A percentile compares a stretch with the other conserved stretches of the same genome.
Conservation (phyloP, 129 eudicot species). For the Centella asiatica region DNA sequence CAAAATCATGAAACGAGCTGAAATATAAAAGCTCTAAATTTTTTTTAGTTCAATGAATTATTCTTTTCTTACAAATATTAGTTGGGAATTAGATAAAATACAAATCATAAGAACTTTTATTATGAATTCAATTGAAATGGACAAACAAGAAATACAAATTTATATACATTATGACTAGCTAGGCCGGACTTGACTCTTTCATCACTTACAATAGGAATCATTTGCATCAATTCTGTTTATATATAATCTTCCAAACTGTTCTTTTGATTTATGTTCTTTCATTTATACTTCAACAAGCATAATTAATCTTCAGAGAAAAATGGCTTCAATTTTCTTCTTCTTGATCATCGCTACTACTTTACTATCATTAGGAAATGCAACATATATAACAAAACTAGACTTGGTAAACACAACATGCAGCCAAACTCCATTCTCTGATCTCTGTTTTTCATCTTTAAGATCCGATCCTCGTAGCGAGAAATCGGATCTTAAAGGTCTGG, state of each 20-base stretch:
- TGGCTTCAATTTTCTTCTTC: constrained; percentile 6
- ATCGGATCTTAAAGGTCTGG: constrained; percentile 11
- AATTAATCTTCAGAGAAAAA: neutral
- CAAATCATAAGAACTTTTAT: no score
- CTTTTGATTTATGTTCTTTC: no score
- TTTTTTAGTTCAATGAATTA: no score
- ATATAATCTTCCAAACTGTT: constrained; percentile 1
- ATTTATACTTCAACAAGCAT: neutral
- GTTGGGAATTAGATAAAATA: no score
- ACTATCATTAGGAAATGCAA: neutral
- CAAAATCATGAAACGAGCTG: no score
- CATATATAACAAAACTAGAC: neutral
- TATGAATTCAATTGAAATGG: neutral
- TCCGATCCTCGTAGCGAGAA: constrained; percentile 11
- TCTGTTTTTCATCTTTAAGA: constrained; percentile 4
- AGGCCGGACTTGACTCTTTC: neutral
- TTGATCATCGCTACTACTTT: neutral
- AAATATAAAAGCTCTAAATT: neutral
- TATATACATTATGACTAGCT: neutral
- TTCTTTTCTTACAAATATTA: no score
- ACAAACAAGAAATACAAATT: neutral
- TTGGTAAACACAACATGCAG: constrained; percentile 7
- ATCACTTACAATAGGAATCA: neutral
- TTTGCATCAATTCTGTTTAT: neutral
- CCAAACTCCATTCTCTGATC: constrained; percentile 1